phyloP scores from a whole-genome alignment of 805 yeast species.

The Nakazawaea holstii region DNA sequence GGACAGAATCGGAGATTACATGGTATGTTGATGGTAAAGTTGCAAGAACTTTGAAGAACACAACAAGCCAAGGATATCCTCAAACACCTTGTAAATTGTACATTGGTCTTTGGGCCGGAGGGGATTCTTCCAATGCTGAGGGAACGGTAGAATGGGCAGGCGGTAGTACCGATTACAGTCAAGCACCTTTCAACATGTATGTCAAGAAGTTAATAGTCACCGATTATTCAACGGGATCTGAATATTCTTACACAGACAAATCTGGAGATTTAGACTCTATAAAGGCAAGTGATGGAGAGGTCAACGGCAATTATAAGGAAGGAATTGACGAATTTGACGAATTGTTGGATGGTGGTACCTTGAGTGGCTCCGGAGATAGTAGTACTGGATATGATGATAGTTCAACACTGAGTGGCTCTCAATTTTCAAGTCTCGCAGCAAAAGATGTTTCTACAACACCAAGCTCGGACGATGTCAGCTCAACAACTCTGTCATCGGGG shows the following conservation, averaged over 20 bases:
- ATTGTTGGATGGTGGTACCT: conserved; percentile 21
- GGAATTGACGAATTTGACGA: conserved; percentile 30
- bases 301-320: conserved; percentile 44
- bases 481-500: not conserved
- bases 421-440: not conserved
- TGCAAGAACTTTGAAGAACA: conserved; percentile 49
- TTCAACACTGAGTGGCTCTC: not conserved
- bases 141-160: conserved; percentile 73
- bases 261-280: conserved; percentile 36
- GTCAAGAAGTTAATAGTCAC: conserved; percentile 45
- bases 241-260: conserved; percentile 33
- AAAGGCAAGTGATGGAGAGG: conserved; percentile 33
- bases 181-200: conserved; percentile 55
- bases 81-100: conserved; percentile 62
- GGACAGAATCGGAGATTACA: conserved; percentile 54
- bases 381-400: not conserved
- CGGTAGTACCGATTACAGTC: conserved; percentile 49
- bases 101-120: conserved; percentile 47
- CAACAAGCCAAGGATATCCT: conserved; percentile 60
- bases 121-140: conserved; percentile 39
- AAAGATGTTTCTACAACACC: not conserved
- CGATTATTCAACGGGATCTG: conserved; percentile 44
- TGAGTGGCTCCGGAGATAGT: not conserved
- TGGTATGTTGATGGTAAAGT: conserved; percentile 61
- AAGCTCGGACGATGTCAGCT: not conserved